Percentiles rank a stretch among this genome's conserved stretches.
Conservation (phyloP, 2,329 filamentous ascomycete species). For the Aspergillus quadrilineatus region DNA sequence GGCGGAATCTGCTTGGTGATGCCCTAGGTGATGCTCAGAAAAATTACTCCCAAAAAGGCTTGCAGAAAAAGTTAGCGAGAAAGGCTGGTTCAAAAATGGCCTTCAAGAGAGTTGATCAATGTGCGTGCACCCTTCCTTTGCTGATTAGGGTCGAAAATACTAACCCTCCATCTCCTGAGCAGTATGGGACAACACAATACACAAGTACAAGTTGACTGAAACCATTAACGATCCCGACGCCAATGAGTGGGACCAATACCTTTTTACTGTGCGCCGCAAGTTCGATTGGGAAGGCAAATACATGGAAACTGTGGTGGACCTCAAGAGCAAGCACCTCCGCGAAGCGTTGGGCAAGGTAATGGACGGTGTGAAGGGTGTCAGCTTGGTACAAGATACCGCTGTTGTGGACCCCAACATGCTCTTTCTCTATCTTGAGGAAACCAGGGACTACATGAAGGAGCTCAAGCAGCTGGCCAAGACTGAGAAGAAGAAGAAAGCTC, state of each 20-base stretch:
- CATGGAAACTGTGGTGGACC: slow-evolving; percentile 70
- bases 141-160: not conserved
- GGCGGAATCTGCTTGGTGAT: slow-evolving; percentile 15
- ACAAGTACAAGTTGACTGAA: slow-evolving; percentile 68
- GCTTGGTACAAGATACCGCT: slow-evolving; percentile 75
- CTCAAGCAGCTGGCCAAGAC: slow-evolving; percentile 66
- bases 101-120: slow-evolving; percentile 68
- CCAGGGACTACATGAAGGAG: slow-evolving; percentile 63
- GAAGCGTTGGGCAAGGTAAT: slow-evolving; percentile 70
- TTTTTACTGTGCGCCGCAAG: slow-evolving; percentile 78
- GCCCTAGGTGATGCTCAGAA: slow-evolving; percentile 16
- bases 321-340: slow-evolving; percentile 77
- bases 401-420: slow-evolving; percentile 69
- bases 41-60: slow-evolving; percentile 25
- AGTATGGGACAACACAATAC: slow-evolving; percentile 56
- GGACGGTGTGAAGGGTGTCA: slow-evolving; percentile 74
- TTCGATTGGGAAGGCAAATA: slow-evolving; percentile 87
- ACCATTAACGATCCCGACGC: slow-evolving; percentile 62
- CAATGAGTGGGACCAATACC: slow-evolving; percentile 72
- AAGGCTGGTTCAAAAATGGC: slow-evolving; percentile 57
- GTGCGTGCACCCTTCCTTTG: slow-evolving; percentile 30
- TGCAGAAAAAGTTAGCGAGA: slow-evolving; percentile 39
- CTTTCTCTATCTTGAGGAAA: slow-evolving; percentile 75
- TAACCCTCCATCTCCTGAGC: not conserved
- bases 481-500: slow-evolving; percentile 45